Evolutionary conservation across 768 basidiomycete species (phyloP).

Genomic region (Gloeopeniophorella convolvens): DNA sequence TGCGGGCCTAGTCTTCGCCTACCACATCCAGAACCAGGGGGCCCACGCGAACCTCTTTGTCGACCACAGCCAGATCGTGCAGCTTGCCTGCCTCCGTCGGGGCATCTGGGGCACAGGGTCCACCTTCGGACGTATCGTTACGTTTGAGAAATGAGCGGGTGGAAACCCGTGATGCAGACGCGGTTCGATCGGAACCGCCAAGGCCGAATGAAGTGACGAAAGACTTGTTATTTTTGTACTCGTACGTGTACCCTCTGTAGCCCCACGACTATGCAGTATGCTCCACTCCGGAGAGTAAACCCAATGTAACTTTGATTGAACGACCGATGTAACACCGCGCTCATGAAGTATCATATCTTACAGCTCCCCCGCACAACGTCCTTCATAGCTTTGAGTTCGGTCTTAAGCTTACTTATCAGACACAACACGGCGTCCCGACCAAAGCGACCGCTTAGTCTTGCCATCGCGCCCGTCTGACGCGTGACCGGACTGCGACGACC

Average conservation of each 20-base stretch:
- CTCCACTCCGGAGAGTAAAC: too few species aligned
- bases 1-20: conserved; percentile 30
- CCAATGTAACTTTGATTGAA: too few species aligned
- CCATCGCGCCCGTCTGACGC: too few species aligned
- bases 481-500: too few species aligned
- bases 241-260: too few species aligned
- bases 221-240: not conserved
- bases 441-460: too few species aligned
- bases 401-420: too few species aligned
- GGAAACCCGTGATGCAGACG: not conserved
- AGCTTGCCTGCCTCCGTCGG: conserved; percentile 37
- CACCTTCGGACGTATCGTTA: conserved; percentile 39
- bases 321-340: not conserved
- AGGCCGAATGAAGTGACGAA: not conserved
- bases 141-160: conserved; percentile 25
- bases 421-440: too few species aligned
- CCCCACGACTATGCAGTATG: too few species aligned
- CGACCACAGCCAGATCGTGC: conserved; percentile 40
- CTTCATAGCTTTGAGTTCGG: too few species aligned
- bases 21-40: conserved; percentile 40
- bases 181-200: conserved; percentile 5
- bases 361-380: too few species aligned
- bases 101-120: conserved; percentile 42
- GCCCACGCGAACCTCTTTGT: conserved; percentile 38
- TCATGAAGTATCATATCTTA: too few species aligned